Conservation (phyloP, 164 flowering plant species). For the Tinospora cordifolia region DNA sequence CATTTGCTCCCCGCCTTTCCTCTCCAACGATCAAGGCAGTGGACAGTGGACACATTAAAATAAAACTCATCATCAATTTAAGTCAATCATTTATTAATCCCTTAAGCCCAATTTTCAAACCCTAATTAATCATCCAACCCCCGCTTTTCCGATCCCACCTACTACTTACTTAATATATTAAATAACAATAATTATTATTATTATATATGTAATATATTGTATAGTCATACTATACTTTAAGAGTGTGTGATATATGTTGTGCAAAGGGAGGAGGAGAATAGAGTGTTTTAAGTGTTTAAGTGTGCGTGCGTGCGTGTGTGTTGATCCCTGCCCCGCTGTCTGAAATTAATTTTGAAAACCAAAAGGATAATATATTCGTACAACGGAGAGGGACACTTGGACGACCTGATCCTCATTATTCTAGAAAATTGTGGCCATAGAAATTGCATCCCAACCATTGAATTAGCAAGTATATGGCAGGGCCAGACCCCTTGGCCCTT, state of each 20-base stretch:
- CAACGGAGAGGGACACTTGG: constrained; percentile 7
- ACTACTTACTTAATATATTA: background rate
- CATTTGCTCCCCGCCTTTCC: background rate
- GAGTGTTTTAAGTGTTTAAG: too few relatives aligned
- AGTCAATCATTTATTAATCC: constrained; percentile 4
- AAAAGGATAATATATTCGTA: background rate
- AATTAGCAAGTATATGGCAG: background rate
- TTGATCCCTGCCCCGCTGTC: too few relatives aligned
- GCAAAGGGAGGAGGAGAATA: too few relatives aligned
- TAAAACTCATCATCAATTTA: background rate
- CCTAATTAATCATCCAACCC: background rate
- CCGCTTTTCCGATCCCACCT: background rate
- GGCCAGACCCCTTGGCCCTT: background rate
- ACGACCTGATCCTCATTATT: background rate
- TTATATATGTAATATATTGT: background rate
- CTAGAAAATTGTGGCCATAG: background rate
- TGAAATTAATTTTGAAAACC: background rate
- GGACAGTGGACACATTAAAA: constrained; percentile 3
- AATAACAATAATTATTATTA: background rate
- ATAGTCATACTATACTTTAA: background rate
- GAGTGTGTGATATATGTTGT: too few relatives aligned
- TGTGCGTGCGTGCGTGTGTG: too few relatives aligned
- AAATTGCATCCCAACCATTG: background rate
- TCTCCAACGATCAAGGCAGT: constrained; percentile 4
- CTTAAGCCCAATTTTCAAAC: background rate